Base-by-base conservation (phyloP, 305 asterid species). In the Fraxinus baroniana region DNA sequence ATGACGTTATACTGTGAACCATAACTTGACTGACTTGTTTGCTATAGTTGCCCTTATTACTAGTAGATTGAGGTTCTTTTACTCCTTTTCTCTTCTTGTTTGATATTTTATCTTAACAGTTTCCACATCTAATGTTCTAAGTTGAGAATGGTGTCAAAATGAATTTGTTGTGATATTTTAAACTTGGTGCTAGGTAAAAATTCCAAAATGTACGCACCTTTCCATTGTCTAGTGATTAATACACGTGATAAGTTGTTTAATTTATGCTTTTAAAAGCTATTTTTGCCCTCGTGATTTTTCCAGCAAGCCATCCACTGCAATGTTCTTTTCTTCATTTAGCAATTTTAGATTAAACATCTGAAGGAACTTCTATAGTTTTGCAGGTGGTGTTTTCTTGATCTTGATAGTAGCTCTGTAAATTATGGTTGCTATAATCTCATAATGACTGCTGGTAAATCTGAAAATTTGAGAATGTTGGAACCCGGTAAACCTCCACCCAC, bases 381-480 rank as follows among this genome's bases (percentile, higher is more conserved):
- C 92, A 94, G 98, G 87, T 93, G 95, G 86, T 90, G 94, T 84
- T 81, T 86, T 78, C 82, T 86, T 17, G 91, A 90, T 88, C 86
- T 89, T 68, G 94, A 92, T 86, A 92, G 86, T 79, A 83, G 77
- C 87, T 85, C 94, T 73, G 80, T 88, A 30, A 87, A 91, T 80
- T 92, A 92, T 82, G 84, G 90, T 79, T 91, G 95, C 92, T 92
- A 78, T 80, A 82, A 87, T 83, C 85, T 90, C 83, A 86, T 90
- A 82, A 91, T 93, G 98, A 92, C 94, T 78, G 93, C 96, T 4
- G 94, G 94, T 70, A 90, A 91, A 88, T 88, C 95, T 15, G 95
- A 91, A 86, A 94, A 94, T 60, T 87, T 92, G 86, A 91, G 91
- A 91, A 92, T 92, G 97, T 88, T 93, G 85, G 98, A 92, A 80